Conservation (phyloP, 345 rosid species). For the Eucalyptus tenuipes region DNA sequence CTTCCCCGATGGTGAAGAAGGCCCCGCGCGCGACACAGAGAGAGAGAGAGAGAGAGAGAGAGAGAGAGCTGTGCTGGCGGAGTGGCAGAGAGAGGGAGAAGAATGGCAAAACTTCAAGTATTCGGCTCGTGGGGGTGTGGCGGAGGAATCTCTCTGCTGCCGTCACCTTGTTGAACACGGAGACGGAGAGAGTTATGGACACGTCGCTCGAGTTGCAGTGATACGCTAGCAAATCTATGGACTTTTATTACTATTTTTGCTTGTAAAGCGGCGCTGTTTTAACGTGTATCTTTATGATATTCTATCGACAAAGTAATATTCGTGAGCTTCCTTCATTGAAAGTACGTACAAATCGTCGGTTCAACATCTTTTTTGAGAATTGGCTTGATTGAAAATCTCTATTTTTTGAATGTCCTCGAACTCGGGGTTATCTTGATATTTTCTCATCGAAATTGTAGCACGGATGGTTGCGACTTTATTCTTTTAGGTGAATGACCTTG, state of each 20-base stretch:
- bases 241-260: too few relatives aligned
- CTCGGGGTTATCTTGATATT: neutral
- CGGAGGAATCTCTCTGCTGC: neutral
- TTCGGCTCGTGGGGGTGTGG: neutral
- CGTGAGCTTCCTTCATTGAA: neutral
- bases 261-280: too few relatives aligned
- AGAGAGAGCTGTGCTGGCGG: neutral
- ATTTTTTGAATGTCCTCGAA: neutral
- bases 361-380: neutral
- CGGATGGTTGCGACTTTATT: neutral
- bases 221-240: neutral
- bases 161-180: neutral
- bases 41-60: neutral
- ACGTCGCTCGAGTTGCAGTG: neutral
- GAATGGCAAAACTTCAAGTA: neutral
- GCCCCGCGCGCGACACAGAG: neutral
- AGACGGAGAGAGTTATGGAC: neutral
- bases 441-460: neutral
- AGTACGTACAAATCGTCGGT: neutral
- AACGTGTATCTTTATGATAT: too few relatives aligned
- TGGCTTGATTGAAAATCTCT: neutral
- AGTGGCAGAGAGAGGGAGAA: neutral
- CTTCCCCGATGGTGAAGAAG: rapidly evolving
- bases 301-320: neutral
- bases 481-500: neutral